These are phyloP conservation scores for Nicotiana undulata DNA, from an alignment of 257 asterid species.

Conservation along the genomic window DNA sequence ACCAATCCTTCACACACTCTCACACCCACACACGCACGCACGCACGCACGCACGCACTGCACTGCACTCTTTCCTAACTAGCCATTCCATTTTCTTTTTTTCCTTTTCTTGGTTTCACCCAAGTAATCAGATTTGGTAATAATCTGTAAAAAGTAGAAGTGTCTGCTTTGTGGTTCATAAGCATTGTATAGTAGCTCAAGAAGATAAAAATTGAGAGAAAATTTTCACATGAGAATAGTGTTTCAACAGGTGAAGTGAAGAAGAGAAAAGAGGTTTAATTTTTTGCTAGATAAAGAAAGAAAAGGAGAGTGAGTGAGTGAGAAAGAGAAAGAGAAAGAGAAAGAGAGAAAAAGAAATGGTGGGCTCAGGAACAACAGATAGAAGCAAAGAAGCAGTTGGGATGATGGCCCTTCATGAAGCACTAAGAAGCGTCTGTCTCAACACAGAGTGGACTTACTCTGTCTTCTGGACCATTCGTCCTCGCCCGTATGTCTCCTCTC, in stretches of 20 bases:
- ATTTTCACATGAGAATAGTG: not conserved
- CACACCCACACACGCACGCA: slow-evolving; percentile 21
- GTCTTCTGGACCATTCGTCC: slow-evolving; percentile 99
- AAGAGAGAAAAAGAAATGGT: slow-evolving; percentile 41
- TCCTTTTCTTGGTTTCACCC: slow-evolving; percentile 27
- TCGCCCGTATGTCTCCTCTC: slow-evolving; percentile 58
- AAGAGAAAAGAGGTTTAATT: slow-evolving; percentile 9
- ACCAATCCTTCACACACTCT: slow-evolving; percentile 11
- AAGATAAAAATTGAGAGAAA: slow-evolving; percentile 11
- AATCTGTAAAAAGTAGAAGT: slow-evolving; percentile 15
- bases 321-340: slow-evolving; percentile 17
- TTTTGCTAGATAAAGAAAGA: not conserved
- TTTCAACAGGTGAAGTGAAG: slow-evolving; percentile 3
- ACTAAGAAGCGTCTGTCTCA: slow-evolving; percentile 88
- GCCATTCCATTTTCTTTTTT: not conserved
- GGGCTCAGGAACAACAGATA: slow-evolving; percentile 96
- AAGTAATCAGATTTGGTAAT: slow-evolving; percentile 32
- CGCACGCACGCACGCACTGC: slow-evolving; percentile 2
- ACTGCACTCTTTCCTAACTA: slow-evolving; percentile 3
- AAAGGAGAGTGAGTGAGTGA: slow-evolving; percentile 14
- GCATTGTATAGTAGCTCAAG: slow-evolving; percentile 16
- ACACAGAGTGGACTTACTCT: slow-evolving; percentile 98
- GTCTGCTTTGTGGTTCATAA: slow-evolving; percentile 31
- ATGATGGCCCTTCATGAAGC: slow-evolving; percentile 99
- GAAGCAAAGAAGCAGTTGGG: slow-evolving; percentile 99